These are phyloP conservation scores for Naganishia randhawae DNA, from an alignment of 768 basidiomycete species.

Conservation along the genomic window DNA sequence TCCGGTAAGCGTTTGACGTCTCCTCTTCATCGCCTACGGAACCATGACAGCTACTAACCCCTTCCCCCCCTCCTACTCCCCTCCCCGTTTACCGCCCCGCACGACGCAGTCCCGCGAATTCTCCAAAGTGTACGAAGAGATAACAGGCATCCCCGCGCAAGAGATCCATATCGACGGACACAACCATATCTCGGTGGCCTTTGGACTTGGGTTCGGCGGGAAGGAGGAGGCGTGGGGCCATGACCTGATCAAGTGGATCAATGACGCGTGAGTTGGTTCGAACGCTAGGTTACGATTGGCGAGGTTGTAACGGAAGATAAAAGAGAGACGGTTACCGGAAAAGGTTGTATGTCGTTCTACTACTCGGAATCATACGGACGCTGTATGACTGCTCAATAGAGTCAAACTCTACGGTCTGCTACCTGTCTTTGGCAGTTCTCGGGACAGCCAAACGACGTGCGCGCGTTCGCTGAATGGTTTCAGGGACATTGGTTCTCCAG, in stretches of 20 bases:
- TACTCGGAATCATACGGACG: neutral
- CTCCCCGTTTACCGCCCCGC: too few relatives aligned
- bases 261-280: neutral
- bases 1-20: constrained; percentile 9
- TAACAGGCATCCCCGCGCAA: neutral
- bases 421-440: too few relatives aligned
- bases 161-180: constrained; percentile 14
- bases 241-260: constrained; percentile 14
- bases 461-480: too few relatives aligned
- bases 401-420: too few relatives aligned
- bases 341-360: neutral
- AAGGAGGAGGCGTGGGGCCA: constrained; percentile 20
- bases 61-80: neutral
- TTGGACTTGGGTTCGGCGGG: constrained; percentile 22
- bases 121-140: neutral
- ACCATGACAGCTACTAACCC: neutral
- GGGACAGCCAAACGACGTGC: too few relatives aligned
- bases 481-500: too few relatives aligned
- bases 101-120: constrained; percentile 21
- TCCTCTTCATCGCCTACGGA: neutral
- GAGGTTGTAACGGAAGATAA: neutral
- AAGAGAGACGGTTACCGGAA: neutral
- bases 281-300: neutral
- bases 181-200: constrained; percentile 24
- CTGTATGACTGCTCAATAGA: too few relatives aligned